These are phyloP conservation scores for Spergularia bocconei DNA, from an alignment of 148 eudicot genomes.

Conservation along the genomic window DNA sequence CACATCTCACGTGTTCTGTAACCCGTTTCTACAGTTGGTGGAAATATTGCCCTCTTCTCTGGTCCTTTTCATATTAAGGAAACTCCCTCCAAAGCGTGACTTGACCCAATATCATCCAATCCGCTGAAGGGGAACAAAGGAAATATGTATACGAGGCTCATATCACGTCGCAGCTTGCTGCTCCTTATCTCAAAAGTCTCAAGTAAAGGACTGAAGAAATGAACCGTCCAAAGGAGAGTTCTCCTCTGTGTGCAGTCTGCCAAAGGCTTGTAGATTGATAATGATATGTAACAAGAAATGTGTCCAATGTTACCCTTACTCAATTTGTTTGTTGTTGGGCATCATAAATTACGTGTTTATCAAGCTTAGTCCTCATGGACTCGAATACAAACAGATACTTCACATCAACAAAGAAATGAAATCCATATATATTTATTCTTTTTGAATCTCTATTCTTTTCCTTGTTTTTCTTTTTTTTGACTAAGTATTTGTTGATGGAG, in stretches of 20 bases:
- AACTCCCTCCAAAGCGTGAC: conserved; percentile 91
- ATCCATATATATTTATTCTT: neutral
- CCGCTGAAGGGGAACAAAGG: conserved; percentile 33
- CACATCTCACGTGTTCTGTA: neutral
- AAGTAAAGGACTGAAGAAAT: conserved; percentile 17
- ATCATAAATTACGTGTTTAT: conserved; percentile 9
- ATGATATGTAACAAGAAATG: conserved; percentile 16
- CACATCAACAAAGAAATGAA: conserved; percentile 12
- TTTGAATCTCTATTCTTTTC: neutral
- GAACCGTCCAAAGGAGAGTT: conserved; percentile 11
- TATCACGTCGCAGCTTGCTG: neutral
- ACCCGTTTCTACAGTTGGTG: conserved; percentile 51
- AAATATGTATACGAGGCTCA: conserved; percentile 5
- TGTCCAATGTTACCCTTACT: conserved; percentile 10
- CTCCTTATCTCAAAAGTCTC: conserved; percentile 4
- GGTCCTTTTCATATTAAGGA: conserved; percentile 89
- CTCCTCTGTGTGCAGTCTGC: conserved; percentile 6
- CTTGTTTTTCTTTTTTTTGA: neutral
- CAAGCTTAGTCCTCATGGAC: conserved; percentile 5
- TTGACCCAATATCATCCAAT: conserved; percentile 74
- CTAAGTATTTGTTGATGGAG: neutral
- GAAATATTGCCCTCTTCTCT: conserved; percentile 87
- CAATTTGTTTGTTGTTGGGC: conserved; percentile 18
- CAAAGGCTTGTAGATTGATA: conserved; percentile 26
- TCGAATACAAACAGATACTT: neutral